Base-by-base conservation (phyloP, 805 yeast species). In the Kodamaea leandrae region DNA sequence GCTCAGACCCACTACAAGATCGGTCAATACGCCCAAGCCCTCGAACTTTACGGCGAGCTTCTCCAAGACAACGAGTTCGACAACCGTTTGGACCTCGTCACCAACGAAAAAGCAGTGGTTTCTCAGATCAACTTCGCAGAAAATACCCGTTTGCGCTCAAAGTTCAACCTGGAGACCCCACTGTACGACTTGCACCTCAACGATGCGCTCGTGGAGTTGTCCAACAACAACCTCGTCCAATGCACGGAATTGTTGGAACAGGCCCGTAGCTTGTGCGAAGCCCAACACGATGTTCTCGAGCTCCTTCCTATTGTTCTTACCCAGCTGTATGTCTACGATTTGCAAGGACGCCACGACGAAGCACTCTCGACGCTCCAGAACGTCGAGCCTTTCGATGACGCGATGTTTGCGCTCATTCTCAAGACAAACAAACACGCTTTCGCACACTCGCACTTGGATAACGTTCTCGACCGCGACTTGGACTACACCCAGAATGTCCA, bases 21-120 rank as follows among this genome's bases (percentile, higher is more conserved):
- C 18, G 83, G 82, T 10, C 57, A 68, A 27, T 53, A 60, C 36
- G 36, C 45, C 1, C 60, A 67, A 21, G 76, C 87, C 0, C 60
- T 71, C 44, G 52, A 55, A 6, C 38, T 78, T 3, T 84, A 83
- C 53, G 58, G 58, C 26, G 63, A 62, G 4, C 60, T 77, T 43
- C 54, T 69, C 28, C 37, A 57, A 3, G 60, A 66, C 20, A 52
- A 62, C 36, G 54, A 61, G 18, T 64, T 61, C 32, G 76, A 72
- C 40, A 82, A 74, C 49, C 52, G 51, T 16, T 52, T 68, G 26
- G 90, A 83, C 57, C 55, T 82, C 41, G 53, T 67, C 20, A 82
- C 81, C 32, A 84, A 84, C 55, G 85, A 83, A 58, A 71, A 82
- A 44, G 88, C 90, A 2, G 71, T 79, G n/a, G 60, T 77, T 17